These are phyloP conservation scores for Clarireedia sp. DNA, from an alignment of 2,329 filamentous ascomycete genomes.

Conservation along the genomic window DNA sequence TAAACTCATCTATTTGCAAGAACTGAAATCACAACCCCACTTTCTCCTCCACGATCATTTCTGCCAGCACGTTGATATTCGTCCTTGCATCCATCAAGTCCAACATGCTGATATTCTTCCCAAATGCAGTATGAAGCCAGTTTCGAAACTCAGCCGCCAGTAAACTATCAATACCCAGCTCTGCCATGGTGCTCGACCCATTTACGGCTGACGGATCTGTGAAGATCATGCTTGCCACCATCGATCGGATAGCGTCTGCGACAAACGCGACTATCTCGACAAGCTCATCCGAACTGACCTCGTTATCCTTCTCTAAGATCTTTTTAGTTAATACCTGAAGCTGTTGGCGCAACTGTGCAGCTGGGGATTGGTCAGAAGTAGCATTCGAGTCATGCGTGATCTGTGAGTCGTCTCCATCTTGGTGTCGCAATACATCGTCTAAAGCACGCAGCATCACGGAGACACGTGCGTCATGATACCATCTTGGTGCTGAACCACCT, in stretches of 20 bases:
- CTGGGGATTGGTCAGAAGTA: background rate
- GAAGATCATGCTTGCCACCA: background rate
- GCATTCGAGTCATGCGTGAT: background rate
- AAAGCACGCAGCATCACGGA: background rate
- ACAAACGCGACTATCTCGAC: background rate
- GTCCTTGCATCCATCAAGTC: conserved; percentile 1
- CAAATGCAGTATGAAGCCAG: conserved; percentile 6
- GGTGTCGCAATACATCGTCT: background rate
- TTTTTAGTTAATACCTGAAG: background rate
- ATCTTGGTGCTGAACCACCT: background rate
- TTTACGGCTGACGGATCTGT: background rate
- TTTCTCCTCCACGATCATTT: background rate
- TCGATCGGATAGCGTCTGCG: background rate
- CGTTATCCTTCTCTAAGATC: background rate
- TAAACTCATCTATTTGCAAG: no score
- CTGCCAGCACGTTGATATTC: background rate
- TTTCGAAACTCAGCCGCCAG: conserved; percentile 15
- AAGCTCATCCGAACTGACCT: background rate
- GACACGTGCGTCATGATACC: background rate
- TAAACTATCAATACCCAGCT: conserved; percentile 15
- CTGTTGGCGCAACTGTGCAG: background rate
- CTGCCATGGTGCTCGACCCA: background rate
- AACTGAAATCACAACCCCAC: no score
- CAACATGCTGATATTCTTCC: conserved; percentile 1
- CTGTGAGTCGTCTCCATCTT: background rate